Base-by-base conservation (phyloP, 2,329 filamentous ascomycete species). In the Fusarium nurragi region DNA sequence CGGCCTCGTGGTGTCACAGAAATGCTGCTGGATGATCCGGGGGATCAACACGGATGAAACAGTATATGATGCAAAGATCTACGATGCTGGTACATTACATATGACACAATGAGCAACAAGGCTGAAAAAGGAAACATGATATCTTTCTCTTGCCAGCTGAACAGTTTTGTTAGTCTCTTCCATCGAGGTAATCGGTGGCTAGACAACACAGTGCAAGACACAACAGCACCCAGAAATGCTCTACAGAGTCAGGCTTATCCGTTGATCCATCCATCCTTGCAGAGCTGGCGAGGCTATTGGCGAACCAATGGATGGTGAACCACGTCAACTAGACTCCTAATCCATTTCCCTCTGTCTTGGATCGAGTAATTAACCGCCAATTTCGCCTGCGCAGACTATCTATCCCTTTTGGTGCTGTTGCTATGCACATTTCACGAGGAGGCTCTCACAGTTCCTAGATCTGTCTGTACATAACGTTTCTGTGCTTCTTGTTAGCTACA, bases 51-150 rank as follows among this genome's bases (percentile, higher is more conserved):
- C 34, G 36, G 62, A 66, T 67, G 63, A 67, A 63, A 67, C 63
- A 52, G 26, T 49, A 50, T 28, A 60, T 67, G 63, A 67, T 63
- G 63, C 58, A 66, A 66, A 54, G 63, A 64, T 66, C 63, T 64
- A 34, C 53, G 53, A 38, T 25, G 22, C 38, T 34, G 32, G 16
- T 10, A 41, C 55, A 50, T 47, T 25, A 23, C 22, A 48, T n/a
- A 51, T 59, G 34, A 59, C 28, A 58, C 47, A 54, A 36, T 38
- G n/a, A 58, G 52, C 23, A 58, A 46, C 51, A 45, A 58, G 45
- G 43, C 59, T 56, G 58, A 62, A 43, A 40, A 21, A 18, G 32
- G 16, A n/a, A 34, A 34, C 16, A 34, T 34, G n/a, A 34, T 8
- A 16, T 16, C 16, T 14, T 6, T 32, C 7, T 32, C 16, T 12